Evolutionary conservation across 2,329 filamentous ascomycete genomes (phyloP), one percentile per base, ranked within the genome.

Genomic region (Fusarium sp.): DNA sequence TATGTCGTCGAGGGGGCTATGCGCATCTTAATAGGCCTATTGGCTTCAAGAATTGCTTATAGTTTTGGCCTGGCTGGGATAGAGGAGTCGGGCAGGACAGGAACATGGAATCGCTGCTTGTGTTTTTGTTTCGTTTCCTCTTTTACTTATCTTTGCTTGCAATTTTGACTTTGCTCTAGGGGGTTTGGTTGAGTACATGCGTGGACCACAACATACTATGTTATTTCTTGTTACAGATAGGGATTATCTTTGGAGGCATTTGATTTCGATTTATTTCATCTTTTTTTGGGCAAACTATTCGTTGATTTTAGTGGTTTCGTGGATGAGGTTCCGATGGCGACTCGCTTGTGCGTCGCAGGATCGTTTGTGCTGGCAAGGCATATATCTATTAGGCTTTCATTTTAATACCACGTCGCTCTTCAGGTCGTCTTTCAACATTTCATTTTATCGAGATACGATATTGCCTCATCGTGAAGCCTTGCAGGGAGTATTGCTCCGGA

Each of bases 1-100:
- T 72, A 77, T 65, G 72, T 74, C 71, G 71, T 72, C 73, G 67
- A 77, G 74, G 77, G 75, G 78, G 76, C 78, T 78, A 75, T 79
- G 72, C 77, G 77, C 74, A 77, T 78, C 77, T 76, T 46, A 41
- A 42, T 70, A 69, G 76, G 71, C 69, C 67, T 58, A 54, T 53
- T 64, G 60, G 73, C 75, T 73, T 73, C 70, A 72, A 73, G 72
- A 77, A 72, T 73, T 76, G 73, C 76, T 73, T 74, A 69, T 74
- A 78, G 76, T 78, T 78, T 72, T 76, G 74, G 74, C 72, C 74
- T 71, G 74, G 75, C 69, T 69, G 73, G 78, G 72, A 80, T 81
- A 82, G 80, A 81, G 79, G 80, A 80, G 80, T 80, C 79, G 71
- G 56, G 50, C 50, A 57, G 68, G 66, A 46, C 55, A 66, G 74